Conservation (phyloP, 2,329 filamentous ascomycete genomes). For the Parasarocladium wereldwijsianum region DNA sequence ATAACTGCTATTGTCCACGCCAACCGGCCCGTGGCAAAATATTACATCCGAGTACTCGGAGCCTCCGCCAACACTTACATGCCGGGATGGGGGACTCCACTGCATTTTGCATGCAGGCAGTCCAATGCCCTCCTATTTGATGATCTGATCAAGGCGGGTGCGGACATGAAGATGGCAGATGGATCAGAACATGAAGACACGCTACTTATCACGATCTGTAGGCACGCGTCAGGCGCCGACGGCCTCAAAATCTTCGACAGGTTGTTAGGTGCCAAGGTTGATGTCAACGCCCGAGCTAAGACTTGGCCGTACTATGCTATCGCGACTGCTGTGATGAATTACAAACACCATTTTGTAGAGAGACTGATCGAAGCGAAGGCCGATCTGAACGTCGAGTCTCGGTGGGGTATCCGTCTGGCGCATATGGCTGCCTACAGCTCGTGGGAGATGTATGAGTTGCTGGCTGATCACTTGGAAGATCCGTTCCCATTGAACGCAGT, state of each 20-base stretch:
- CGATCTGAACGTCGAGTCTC: neutral
- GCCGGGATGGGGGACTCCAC: constrained; percentile 3
- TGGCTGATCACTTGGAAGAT: neutral
- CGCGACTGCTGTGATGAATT: neutral
- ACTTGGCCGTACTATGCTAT: neutral
- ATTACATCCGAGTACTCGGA: neutral
- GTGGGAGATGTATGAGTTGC: constrained; percentile 1
- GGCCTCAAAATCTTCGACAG: neutral
- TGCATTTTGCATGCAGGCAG: constrained; percentile 7
- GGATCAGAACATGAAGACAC: neutral
- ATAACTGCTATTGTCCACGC: neutral
- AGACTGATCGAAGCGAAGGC: neutral
- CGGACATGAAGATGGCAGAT: neutral
- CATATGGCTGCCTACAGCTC: constrained; percentile 1
- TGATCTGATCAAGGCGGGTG: neutral
- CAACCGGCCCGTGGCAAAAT: neutral
- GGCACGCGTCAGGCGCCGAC: neutral
- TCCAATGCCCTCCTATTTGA: neutral
- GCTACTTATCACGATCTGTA: neutral
- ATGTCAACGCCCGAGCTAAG: constrained; percentile 1
- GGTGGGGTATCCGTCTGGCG: constrained; percentile 1
- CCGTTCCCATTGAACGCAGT: neutral
- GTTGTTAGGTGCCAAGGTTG: neutral
- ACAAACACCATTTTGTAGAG: neutral
- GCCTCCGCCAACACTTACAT: neutral